phyloP scores from a whole-genome alignment of 2,329 filamentous ascomycete genomes.

The Colletotrichum euphorbiae region DNA sequence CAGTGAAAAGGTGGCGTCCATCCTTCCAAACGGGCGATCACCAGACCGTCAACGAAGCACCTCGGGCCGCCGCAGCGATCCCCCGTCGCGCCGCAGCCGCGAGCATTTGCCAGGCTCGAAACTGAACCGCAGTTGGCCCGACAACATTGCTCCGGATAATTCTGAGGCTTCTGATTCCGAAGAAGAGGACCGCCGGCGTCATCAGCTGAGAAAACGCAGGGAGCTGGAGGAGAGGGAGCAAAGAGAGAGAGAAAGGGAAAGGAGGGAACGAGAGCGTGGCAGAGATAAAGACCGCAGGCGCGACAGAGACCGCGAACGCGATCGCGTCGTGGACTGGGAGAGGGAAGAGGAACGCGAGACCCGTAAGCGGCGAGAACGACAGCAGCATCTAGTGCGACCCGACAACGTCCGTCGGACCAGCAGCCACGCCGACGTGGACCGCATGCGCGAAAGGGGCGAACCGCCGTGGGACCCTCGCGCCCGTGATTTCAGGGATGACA shows the following conservation, averaged over 20 bases:
- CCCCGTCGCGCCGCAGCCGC: constrained; percentile 43
- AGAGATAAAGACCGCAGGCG: constrained; percentile 48
- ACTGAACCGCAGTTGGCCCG: constrained; percentile 56
- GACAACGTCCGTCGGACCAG: constrained; percentile 58
- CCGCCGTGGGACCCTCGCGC: constrained; percentile 36
- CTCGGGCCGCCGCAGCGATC: constrained; percentile 45
- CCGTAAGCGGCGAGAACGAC: constrained; percentile 46
- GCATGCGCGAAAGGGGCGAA: constrained; percentile 42
- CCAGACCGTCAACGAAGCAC: constrained; percentile 52
- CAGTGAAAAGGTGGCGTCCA: constrained; percentile 57
- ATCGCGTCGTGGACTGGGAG: constrained; percentile 48
- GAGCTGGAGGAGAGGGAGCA: constrained; percentile 44
- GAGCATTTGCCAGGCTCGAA: constrained; percentile 56
- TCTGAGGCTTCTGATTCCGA: constrained; percentile 50
- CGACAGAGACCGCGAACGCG: constrained; percentile 43
- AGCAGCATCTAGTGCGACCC: constrained; percentile 54
- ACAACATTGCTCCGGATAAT: constrained; percentile 50
- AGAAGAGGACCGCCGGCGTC: constrained; percentile 47
- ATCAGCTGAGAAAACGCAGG: constrained; percentile 34
- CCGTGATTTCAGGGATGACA: constrained; percentile 39
- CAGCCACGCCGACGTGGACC: constrained; percentile 62
- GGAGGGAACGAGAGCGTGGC: constrained; percentile 53
- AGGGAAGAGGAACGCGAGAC: constrained; percentile 49
- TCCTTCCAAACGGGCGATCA: constrained; percentile 53
- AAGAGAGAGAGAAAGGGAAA: constrained; percentile 47